Percentiles rank a stretch among this genome's conserved stretches.
phyloP scores from a whole-genome alignment of 345 rosid species.

The Aegle marmelos region DNA sequence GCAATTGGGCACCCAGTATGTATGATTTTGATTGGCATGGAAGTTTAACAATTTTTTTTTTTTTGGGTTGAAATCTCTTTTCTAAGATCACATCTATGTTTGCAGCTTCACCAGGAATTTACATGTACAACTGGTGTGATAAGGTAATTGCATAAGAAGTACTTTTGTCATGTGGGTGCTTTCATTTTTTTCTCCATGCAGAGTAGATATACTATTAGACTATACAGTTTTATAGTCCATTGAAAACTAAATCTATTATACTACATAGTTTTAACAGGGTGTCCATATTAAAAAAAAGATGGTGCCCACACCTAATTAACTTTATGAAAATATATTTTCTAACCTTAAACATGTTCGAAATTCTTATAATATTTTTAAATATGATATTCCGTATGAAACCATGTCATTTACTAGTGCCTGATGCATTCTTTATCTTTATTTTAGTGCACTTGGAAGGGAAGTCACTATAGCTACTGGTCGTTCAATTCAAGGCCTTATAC shows the following conservation, averaged over 20 bases:
- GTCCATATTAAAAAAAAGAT: no score
- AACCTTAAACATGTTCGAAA: not conserved
- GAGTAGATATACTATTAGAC: no score
- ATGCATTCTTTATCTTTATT: conserved; percentile 22
- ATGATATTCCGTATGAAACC: not conserved
- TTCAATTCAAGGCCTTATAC: conserved; percentile 97
- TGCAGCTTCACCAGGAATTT: conserved; percentile 89
- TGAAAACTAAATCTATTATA: no score
- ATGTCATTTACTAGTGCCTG: conserved; percentile 12
- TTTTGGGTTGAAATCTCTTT: not conserved
- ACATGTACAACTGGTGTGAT: conserved; percentile 96
- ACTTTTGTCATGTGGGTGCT: no score
- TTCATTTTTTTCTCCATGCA: no score
- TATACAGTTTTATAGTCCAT: no score
- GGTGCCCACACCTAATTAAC: no score
- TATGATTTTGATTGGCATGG: not conserved
- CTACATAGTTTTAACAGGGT: no score
- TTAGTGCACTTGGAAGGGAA: conserved; percentile 88
- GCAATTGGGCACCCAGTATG: conserved; percentile 96
- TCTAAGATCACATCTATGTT: conserved; percentile 30
- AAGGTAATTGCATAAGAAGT: conserved; percentile 41
- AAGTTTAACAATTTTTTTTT: not conserved
- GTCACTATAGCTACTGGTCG: conserved; percentile 96
- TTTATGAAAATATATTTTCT: no score
- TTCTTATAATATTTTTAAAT: not conserved